These are phyloP conservation scores for Eimeria praecox DNA, from an alignment of 169 alveolate genomes.

Conservation along the genomic window DNA sequence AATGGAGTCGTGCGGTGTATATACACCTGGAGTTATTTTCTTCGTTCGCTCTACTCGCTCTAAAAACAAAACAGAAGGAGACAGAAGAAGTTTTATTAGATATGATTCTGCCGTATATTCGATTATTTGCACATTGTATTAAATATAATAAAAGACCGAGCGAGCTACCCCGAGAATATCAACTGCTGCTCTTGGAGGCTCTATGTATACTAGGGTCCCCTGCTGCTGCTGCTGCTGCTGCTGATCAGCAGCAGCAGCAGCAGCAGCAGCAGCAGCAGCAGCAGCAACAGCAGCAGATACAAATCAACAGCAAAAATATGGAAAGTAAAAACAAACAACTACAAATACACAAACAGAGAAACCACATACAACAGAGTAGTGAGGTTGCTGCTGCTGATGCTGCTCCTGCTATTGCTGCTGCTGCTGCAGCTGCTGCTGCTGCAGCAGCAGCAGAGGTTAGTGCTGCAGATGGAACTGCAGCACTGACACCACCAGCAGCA, in stretches of 20 bases:
- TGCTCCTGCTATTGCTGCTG: too few relatives aligned
- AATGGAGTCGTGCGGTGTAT: conserved; percentile 73
- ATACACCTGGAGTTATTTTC: conserved; percentile 63
- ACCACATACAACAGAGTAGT: too few relatives aligned
- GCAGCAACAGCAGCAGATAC: background rate
- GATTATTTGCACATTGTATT: conserved; percentile 62
- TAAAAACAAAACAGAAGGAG: background rate
- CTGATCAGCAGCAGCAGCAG: conserved; percentile 11
- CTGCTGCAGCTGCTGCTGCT: too few relatives aligned
- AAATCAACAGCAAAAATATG: too few relatives aligned
- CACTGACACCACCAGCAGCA: too few relatives aligned
- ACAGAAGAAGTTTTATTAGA: conserved; percentile 5
- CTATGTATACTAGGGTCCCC: conserved; percentile 4
- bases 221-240: background rate
- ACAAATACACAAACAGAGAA: too few relatives aligned
- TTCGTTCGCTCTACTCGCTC: conserved; percentile 10
- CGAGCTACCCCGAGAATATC: conserved; percentile 40
- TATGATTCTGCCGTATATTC: conserved; percentile 63
- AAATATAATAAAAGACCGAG: conserved; percentile 40
- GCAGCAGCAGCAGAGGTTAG: too few relatives aligned
- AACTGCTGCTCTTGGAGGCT: conserved; percentile 61
- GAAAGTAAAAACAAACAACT: too few relatives aligned
- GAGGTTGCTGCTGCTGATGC: too few relatives aligned
- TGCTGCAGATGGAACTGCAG: too few relatives aligned
- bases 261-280: conserved; percentile 35